Base-by-base conservation (phyloP, 169 alveolate genomes). In the Babesia sp. region DNA sequence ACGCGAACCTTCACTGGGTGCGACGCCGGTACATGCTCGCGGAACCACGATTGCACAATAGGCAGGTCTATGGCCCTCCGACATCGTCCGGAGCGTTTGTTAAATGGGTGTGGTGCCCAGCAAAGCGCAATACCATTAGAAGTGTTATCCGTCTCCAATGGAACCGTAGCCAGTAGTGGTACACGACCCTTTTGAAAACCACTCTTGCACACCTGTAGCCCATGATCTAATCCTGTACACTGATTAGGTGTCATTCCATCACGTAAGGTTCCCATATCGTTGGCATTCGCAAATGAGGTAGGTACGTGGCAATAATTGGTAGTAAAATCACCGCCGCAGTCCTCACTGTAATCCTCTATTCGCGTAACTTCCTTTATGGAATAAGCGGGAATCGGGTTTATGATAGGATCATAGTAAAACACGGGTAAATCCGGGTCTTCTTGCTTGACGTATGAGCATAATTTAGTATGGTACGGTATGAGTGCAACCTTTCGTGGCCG, bases 91-190 rank as follows among this genome's bases (percentile, higher is more conserved):
- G 98, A 94, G 71, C 99, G 94, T 82, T 95, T 89, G 87, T 97
- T 97, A 85, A 97, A 98, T 8, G 99, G 99, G 37, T 94, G 91
- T 14, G 99, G 99, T 2, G 99, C 99, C 99, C 99, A 98, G 41
- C 83, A 89, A 3, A 89, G 83, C 44, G 83, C 85, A 48, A 89
- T 48, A 29, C 93, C 93, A 29, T 89, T 89, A 31, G 89, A 78
- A 18, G 91, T 85, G 53, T 78, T 69, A 34, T 89, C 91, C 18
- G 73, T 85, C 33, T 85, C 88, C 61, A 89, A 54, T 29, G 90
- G 91, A 14, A 85, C 85, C 20, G 59, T 26, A 22, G 70, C 44
- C 36, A 89, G 46, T 33, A 89, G 68, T 18, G 93, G 93, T 28
- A 71, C 67, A 24, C 84, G 66, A 24, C 74, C 74, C 16, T 54